A percentile compares a stretch with the other conserved stretches of the same genome.
phyloP scores from a whole-genome alignment of 495 filamentous ascomycete genomes.

The Hyaloscypha finlandica region DNA sequence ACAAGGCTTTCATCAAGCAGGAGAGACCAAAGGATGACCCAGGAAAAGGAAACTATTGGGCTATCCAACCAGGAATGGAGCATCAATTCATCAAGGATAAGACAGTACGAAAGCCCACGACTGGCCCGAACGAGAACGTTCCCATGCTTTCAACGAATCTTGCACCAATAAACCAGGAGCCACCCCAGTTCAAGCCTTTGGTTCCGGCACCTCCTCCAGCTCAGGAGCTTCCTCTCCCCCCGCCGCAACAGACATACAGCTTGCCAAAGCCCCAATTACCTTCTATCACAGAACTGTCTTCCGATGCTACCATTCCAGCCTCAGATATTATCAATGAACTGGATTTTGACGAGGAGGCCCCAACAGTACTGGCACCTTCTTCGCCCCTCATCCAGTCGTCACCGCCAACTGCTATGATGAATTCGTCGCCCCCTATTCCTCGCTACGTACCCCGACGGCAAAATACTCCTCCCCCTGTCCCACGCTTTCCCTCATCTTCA shows the following conservation, averaged over 20 bases:
- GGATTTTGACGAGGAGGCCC: constrained; percentile 47
- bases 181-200: constrained; percentile 25
- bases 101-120: constrained; percentile 48
- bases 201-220: constrained; percentile 13
- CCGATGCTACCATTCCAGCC: constrained; percentile 91
- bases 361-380: constrained; percentile 53
- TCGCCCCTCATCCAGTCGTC: constrained; percentile 60
- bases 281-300: constrained; percentile 66
- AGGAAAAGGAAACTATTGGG: constrained; percentile 99
- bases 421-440: constrained; percentile 87
- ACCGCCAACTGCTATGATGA: constrained; percentile 45
- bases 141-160: constrained; percentile 20
- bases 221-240: constrained; percentile 21
- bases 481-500: constrained; percentile 60
- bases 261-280: constrained; percentile 22
- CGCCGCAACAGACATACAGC: constrained; percentile 16
- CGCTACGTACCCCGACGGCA: constrained; percentile 61
- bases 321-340: constrained; percentile 76
- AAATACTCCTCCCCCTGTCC: constrained; percentile 74
- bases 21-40: constrained; percentile 96
- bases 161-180: constrained; percentile 20
- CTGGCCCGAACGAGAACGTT: constrained; percentile 27
- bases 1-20: constrained; percentile 96
- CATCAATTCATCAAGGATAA: constrained; percentile 87
- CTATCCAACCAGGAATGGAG: constrained; percentile 85